phyloP scores from a whole-genome alignment of 768 basidiomycete species.

The Tephrocybe sp. region DNA sequence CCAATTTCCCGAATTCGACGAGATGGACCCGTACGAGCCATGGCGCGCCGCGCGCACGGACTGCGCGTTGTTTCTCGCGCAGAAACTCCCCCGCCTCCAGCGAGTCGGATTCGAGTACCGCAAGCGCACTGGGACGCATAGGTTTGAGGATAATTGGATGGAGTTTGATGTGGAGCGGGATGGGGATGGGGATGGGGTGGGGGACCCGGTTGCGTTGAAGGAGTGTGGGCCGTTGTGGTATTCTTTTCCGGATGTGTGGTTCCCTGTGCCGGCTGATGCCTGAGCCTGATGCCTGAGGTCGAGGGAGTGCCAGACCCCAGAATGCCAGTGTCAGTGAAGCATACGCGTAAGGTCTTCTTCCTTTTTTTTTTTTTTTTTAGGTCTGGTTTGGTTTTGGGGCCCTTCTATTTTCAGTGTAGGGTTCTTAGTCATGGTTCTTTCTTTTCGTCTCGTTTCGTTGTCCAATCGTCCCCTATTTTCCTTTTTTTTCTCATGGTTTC shows the following conservation, averaged over 20 bases:
- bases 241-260: slow-evolving; percentile 40
- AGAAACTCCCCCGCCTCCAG: slow-evolving; percentile 25
- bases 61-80: slow-evolving; percentile 34
- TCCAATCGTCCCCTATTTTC: too few relatives aligned
- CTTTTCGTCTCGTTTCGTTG: too few relatives aligned
- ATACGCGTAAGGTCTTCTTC: not conserved
- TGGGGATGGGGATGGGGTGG: slow-evolving; percentile 3
- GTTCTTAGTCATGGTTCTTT: too few relatives aligned
- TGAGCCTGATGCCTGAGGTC: too few relatives aligned
- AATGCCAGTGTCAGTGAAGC: too few relatives aligned
- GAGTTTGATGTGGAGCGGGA: slow-evolving; percentile 33
- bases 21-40: slow-evolving; percentile 27
- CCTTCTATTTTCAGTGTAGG: too few relatives aligned
- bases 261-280: slow-evolving; percentile 15
- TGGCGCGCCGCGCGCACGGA: slow-evolving; percentile 29
- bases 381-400: too few relatives aligned
- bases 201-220: slow-evolving; percentile 18
- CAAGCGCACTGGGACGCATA: slow-evolving; percentile 33
- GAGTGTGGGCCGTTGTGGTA: slow-evolving; percentile 36
- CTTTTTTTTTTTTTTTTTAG: not conserved
- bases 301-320: too few relatives aligned
- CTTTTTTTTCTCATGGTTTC: too few relatives aligned
- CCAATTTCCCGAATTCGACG: slow-evolving; percentile 36
- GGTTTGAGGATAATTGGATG: slow-evolving; percentile 40
- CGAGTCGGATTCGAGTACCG: slow-evolving; percentile 40